Base-by-base conservation (phyloP, 2,329 filamentous ascomycete species). In the Botrytis paeoniae region DNA sequence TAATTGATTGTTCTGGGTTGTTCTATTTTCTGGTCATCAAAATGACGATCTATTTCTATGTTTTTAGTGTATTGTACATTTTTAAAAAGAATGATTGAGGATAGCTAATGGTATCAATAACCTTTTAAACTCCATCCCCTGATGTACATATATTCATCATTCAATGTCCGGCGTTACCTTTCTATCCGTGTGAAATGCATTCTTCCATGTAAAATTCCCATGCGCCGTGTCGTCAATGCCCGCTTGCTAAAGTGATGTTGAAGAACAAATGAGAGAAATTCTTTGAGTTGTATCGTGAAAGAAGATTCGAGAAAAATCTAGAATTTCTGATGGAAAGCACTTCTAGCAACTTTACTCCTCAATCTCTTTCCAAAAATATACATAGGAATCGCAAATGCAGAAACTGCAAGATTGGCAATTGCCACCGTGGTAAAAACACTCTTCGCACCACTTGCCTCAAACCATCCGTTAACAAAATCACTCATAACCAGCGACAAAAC, bases 401-500 rank as follows among this genome's bases (percentile, higher is more conserved):
- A 75, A n/a, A 79, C 71, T 0, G 75, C 74, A 65, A 78, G 69
- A 61, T 78, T 77, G 9, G 70, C 72, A 61, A 74, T 74, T 5
- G 75, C 76, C n/a, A 78, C 70, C 14, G 63, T 69, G 1, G 72
- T 73, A 48, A 79, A 79, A 9, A 80, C 76, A 10, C 32, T 73
- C 63, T 74, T 77, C 0, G 78, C 73, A 5, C 78, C 79, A 29
- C 81, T 77, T 2, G 72, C 73, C n/a, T 77, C 75, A 66, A 77
- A 78, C 78, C 78, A 80, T 16, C 76, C 76, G 54, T 77, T 79
- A 2, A 78, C 76, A 72, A 75, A 79, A 37, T 76, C 71, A 60
- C 76, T 79, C 69, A 76, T 75, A 1, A 75, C 70, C 39, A 84
- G 81, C 1, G 80, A 82, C 41, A 83, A 78, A 1, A 83, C 78